phyloP scores from a whole-genome alignment of 805 yeast species.

The Starmerella khaoyaiensis region DNA sequence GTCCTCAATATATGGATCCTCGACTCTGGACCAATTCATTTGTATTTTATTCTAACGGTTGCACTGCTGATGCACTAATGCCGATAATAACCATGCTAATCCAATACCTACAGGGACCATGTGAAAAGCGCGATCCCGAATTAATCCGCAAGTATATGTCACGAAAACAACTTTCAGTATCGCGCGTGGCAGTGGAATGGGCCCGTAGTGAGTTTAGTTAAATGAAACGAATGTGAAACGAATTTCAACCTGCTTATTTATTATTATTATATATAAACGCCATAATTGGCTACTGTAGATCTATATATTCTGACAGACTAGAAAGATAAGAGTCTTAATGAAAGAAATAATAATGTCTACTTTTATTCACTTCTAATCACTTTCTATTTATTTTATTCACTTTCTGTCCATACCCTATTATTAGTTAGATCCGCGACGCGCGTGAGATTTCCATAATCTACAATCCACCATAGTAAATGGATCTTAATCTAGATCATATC shows the following conservation, averaged over 20 bases:
- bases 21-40: constrained; percentile 68
- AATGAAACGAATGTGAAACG: constrained; percentile 7
- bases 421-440: too few species aligned
- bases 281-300: too few species aligned
- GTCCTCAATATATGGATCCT: neutral
- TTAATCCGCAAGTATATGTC: constrained; percentile 88
- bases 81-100: constrained; percentile 63
- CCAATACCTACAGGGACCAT: constrained; percentile 62
- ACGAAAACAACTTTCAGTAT: constrained; percentile 64
- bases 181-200: constrained; percentile 27
- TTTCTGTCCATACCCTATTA: too few species aligned
- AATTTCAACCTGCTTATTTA: neutral
- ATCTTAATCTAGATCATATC: constrained; percentile 36
- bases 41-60: constrained; percentile 86
- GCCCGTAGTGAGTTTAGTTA: too few species aligned
- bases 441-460: too few species aligned
- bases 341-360: too few species aligned
- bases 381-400: too few species aligned
- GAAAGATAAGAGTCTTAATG: too few species aligned
- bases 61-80: constrained; percentile 55
- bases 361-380: too few species aligned
- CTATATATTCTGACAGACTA: too few species aligned
- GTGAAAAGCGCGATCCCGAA: constrained; percentile 60
- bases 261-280: too few species aligned
- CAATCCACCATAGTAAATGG: too few species aligned